Conservation (phyloP, 306 rosid genomes). For the Rosa lucieae region DNA sequence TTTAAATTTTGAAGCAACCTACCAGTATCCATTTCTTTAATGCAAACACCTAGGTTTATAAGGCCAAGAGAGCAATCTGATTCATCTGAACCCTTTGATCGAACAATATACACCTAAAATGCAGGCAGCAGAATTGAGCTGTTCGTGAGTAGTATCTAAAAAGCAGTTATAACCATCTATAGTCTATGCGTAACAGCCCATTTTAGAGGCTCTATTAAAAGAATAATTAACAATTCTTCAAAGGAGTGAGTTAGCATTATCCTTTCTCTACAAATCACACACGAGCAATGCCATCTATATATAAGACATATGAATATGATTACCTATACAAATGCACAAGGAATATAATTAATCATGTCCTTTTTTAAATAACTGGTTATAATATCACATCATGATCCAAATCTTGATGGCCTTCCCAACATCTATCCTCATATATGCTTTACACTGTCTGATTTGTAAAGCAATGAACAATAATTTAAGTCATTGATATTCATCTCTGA, state of each 20-base stretch:
- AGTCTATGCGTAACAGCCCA: not conserved
- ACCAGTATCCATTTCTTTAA: constrained; percentile 18
- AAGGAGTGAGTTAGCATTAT: too few species aligned
- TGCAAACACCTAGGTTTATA: constrained; percentile 28
- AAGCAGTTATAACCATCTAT: not conserved
- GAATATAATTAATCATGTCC: not conserved
- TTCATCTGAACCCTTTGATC: constrained; percentile 37
- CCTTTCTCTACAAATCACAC: not conserved
- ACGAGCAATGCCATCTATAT: not conserved
- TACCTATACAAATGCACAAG: not conserved
- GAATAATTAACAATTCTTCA: too few species aligned
- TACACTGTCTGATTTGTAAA: not conserved
- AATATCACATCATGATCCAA: not conserved
- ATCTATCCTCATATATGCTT: not conserved
- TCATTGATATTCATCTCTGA: not conserved
- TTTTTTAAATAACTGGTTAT: not conserved
- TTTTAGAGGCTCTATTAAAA: not conserved
- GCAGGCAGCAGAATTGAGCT: not conserved
- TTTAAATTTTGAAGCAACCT: constrained; percentile 22
- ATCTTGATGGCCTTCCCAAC: not conserved
- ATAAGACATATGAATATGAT: not conserved
- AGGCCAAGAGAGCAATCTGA: constrained; percentile 46
- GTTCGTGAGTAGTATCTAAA: not conserved
- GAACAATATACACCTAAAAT: constrained; percentile 55
- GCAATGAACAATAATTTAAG: not conserved